Conservation (phyloP, 139 green algal genomes). For the Tetradesmus obliquus region DNA sequence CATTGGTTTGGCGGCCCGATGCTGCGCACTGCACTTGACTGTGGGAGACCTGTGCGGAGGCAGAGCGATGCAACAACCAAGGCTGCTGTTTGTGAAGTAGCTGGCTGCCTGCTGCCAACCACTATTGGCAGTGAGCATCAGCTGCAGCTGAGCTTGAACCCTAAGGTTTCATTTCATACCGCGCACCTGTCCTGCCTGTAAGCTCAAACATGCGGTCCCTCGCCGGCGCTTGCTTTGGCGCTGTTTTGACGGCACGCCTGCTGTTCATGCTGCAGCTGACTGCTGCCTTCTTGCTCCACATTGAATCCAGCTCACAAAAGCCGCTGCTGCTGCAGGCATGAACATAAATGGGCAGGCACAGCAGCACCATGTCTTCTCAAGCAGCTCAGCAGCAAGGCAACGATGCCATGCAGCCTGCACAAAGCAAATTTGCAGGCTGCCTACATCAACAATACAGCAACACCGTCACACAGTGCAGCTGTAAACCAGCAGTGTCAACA, state of each 20-base stretch:
- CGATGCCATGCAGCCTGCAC: background rate
- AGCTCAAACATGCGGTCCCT: background rate
- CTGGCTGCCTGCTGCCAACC: no score
- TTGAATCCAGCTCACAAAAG: background rate
- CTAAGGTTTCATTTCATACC: background rate
- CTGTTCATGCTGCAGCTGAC: background rate
- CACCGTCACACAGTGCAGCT: background rate
- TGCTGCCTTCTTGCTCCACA: background rate
- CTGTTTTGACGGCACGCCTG: background rate
- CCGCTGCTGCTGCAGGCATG: background rate
- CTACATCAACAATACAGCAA: background rate
- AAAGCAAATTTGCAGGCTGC: background rate
- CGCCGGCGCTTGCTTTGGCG: background rate
- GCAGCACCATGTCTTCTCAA: background rate
- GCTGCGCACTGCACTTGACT: no score
- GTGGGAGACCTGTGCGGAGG: no score
- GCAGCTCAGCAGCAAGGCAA: background rate
- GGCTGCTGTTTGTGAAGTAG: no score
- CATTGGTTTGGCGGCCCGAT: no score
- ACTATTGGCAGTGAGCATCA: no score
- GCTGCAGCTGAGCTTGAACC: no score
- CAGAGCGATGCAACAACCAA: no score
- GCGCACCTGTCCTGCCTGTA: conserved; percentile 22
- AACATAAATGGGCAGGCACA: background rate
- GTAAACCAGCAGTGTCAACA: background rate